Evolutionary conservation across 441 rosid genomes (phyloP), one percentile per base, ranked within the genome.

Genomic region (Corymbia citriodora): DNA sequence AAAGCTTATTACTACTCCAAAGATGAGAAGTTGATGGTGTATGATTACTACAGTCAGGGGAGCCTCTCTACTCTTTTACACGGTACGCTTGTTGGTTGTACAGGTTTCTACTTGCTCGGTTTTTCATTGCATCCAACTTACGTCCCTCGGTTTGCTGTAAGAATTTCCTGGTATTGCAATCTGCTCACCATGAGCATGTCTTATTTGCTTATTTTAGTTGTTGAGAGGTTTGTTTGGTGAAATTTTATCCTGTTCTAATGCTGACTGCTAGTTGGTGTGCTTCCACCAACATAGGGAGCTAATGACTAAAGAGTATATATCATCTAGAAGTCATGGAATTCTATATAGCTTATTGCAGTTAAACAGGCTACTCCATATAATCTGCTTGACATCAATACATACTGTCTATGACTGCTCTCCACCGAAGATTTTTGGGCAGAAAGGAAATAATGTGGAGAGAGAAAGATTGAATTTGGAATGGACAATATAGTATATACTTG

Each of bases 1-100:
- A 90, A 90, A 59, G 91, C 91, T 45, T 90, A 90, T 81, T 90
- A 82, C 87, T 88, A 90, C 45, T 90, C 91, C 57, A 90, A 90
- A 55, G 91, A 88, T 23, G 91, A 88, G 88, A 90, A 61, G 85
- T 54, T 90, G 27, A 90, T 90, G 91, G 91, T 90, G 23, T 88
- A 90, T 57, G 91, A 90, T 52, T 88, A 90, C 85, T 54, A 90
- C 81, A 88, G 90, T 65, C 90, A 52, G 48, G 91, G 91, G n/a
- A 63, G 91, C 63, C 87, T 90, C 88, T 88, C 90, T 45, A 57
- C 90, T 11, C 61, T 82, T 53, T 59, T 90, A 29, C 91, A 90
- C 19, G 91, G 91, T 90, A 90, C 52, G 88, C 33, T 45, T 45
- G 59, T 40, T 36, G 40, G 45, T 33, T 3, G 21, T 3, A 50